A percentile compares a stretch with the other conserved stretches of the same genome.
phyloP scores from a whole-genome alignment of 106 monocot species.

The Allium sativum region DNA sequence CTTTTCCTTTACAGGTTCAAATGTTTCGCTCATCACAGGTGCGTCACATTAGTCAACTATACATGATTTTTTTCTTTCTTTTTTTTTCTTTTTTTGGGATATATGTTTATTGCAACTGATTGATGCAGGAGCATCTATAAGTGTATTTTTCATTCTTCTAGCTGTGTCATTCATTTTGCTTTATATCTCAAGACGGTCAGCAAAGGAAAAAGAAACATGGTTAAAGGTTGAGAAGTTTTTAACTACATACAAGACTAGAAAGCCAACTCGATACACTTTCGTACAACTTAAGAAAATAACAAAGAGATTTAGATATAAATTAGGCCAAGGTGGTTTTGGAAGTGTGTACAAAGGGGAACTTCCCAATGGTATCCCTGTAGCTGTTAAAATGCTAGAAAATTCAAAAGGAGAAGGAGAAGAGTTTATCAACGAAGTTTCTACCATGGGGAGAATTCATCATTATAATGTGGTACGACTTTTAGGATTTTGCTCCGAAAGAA shows the following conservation, averaged over 20 bases:
- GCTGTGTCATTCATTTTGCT: background rate
- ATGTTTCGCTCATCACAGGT: too few species aligned
- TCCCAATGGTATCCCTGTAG: constrained; percentile 24
- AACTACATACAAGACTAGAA: constrained; percentile 18
- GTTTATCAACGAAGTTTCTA: constrained; percentile 43
- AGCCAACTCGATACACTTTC: constrained; percentile 25
- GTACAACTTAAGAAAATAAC: constrained; percentile 28
- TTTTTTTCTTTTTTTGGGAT: too few species aligned
- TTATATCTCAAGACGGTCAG: constrained; percentile 8
- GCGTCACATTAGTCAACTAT: too few species aligned
- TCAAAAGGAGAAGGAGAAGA: constrained; percentile 29
- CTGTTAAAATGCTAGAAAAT: constrained; percentile 28
- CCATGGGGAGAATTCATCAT: constrained; percentile 39
- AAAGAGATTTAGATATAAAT: constrained; percentile 19
- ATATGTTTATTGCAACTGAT: too few species aligned
- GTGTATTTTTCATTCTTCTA: constrained; percentile 9
- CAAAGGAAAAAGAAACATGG: constrained; percentile 14
- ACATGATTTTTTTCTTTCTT: too few species aligned
- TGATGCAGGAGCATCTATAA: constrained; percentile 1
- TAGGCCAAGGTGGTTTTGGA: constrained; percentile 41
- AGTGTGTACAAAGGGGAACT: constrained; percentile 32
- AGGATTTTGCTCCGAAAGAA: constrained; percentile 38
- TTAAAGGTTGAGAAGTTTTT: constrained; percentile 34
- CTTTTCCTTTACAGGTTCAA: too few species aligned
- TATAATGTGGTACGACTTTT: constrained; percentile 37